These are phyloP conservation scores for Akanthomyces lecanii DNA, from an alignment of 2,329 filamentous ascomycete species.

Conservation along the genomic window DNA sequence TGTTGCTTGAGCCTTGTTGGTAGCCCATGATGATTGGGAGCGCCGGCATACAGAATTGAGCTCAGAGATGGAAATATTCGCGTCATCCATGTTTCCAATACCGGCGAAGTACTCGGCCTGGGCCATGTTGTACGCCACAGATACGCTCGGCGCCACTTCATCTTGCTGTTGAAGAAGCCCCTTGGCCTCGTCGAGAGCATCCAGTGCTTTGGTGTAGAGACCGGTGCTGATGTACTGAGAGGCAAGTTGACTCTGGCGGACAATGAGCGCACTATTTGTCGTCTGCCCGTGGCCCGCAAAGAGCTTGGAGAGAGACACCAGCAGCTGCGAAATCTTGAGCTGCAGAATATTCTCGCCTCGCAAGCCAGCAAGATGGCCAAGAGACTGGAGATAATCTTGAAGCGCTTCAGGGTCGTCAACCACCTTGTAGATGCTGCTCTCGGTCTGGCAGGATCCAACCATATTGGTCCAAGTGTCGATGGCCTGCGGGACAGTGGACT, in stretches of 20 bases:
- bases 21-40: constrained; percentile 30
- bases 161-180: constrained; percentile 38
- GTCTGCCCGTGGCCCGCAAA: constrained; percentile 28
- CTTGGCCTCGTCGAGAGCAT: constrained; percentile 55
- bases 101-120: constrained; percentile 71
- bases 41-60: constrained; percentile 34
- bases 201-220: constrained; percentile 45
- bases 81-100: constrained; percentile 62
- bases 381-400: constrained; percentile 45
- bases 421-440: constrained; percentile 37
- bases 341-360: constrained; percentile 46
- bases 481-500: constrained; percentile 32
- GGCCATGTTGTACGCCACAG: constrained; percentile 54
- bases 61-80: constrained; percentile 32
- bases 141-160: constrained; percentile 34
- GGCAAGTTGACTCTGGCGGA: constrained; percentile 45
- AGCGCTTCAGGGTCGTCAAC: constrained; percentile 49
- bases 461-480: constrained; percentile 44
- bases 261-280: constrained; percentile 38
- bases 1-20: constrained; percentile 31
- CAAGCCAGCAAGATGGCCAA: constrained; percentile 49
- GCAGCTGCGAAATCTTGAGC: constrained; percentile 28
- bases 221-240: constrained; percentile 53
- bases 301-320: constrained; percentile 35
- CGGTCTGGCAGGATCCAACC: constrained; percentile 35